Evolutionary conservation across 2,329 filamentous ascomycete species (phyloP), one percentile per base, ranked within the genome.

Genomic region (Exophiala mesophila): DNA sequence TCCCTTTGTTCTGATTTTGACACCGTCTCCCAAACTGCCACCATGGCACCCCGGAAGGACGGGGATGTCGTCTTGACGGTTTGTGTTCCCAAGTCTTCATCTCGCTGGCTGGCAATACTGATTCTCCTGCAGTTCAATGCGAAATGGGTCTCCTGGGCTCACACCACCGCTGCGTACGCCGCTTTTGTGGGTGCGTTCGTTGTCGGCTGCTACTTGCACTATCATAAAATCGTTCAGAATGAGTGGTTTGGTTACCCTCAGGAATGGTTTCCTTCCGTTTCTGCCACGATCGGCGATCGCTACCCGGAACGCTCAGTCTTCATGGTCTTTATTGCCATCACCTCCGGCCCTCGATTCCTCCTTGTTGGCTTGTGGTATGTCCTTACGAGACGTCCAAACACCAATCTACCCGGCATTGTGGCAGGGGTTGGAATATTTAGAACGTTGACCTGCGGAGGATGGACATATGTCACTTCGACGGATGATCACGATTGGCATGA

Each of bases 401-500:
- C 79, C 42, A 77, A 73, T 19, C 76, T 96, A 12, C 88, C 94
- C 13, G 88, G 87, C 61, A 82, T 92, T 50, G 76, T 97, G 48
- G 83, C 83, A 33, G 76, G 76, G 29, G 82, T 86, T 56, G 92
- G 92, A 42, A 55, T 96, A 39, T 83, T 97, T 59, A 81, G 92
- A 57, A 96, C 90, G 7, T 69, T 97, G 45, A 95, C 88, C 3
- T 98, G 92, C 60, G 92, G 90, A 56, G 92, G 92, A 45, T 98
- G 92, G 90, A 96, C 92, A 39, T 98, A 97, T 65, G 82, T 98
- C 49, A 98, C 92, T 18, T 97, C 92, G 49, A 98, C 92, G 31
- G 92, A 98, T 63, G 88, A 97, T 63, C 92, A 98, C 65, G 82
- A 94, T 66, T 97, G 88, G 89, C 92, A 98, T 64, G 92, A 98